Evolutionary conservation across 1,139 yeast genomes (phyloP).

Genomic region (Sugiyamaella novakii): DNA sequence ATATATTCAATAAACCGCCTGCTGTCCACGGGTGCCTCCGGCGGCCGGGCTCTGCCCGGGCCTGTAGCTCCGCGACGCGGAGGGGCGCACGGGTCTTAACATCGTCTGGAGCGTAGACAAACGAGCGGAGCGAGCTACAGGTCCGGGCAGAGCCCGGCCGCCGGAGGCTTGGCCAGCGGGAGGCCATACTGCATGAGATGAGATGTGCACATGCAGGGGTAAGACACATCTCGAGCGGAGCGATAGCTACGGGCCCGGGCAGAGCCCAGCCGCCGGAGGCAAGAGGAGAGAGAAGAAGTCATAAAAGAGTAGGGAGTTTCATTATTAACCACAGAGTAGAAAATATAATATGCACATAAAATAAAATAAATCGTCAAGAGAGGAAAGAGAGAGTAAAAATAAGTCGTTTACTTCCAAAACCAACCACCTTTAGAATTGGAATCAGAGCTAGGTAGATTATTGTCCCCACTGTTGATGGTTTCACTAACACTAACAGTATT

Average conservation of each 20-base stretch:
- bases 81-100: too few species aligned
- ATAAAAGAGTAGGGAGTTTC: constrained; percentile 11
- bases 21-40: too few species aligned
- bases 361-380: constrained; percentile 1
- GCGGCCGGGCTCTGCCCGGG: too few species aligned
- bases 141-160: too few species aligned
- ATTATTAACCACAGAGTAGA: constrained; percentile 2
- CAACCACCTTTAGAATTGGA: constrained; percentile 31
- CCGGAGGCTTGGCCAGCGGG: too few species aligned
- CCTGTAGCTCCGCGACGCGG: too few species aligned
- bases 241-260: constrained; percentile 5
- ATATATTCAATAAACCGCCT: too few species aligned
- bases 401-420: constrained; percentile 36
- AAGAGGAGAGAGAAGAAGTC: background rate
- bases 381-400: constrained; percentile 4
- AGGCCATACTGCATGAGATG: too few species aligned
- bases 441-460: constrained; percentile 7
- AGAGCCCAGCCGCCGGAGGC: constrained; percentile 12
- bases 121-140: too few species aligned
- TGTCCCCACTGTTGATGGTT: constrained; percentile 24
- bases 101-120: too few species aligned
- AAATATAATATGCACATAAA: background rate
- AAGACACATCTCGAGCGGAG: constrained; percentile 4
- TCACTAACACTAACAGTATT: constrained; percentile 55
- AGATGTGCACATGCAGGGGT: too few species aligned